Conservation (phyloP, 192 early-diverging fungal species). For the Mortierella antarctica region DNA sequence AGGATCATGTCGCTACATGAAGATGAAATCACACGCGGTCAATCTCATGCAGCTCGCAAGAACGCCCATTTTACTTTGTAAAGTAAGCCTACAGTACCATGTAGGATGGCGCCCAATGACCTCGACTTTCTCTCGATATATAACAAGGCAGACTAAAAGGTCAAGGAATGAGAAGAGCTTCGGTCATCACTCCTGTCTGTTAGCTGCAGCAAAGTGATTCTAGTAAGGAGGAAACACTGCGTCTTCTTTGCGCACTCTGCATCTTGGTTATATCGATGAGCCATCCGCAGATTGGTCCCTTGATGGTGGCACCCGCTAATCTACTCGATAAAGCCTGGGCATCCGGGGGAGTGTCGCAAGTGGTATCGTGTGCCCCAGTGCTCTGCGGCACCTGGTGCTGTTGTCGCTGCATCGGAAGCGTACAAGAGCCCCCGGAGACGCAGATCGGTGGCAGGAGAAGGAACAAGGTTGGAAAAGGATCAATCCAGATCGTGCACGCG, state of each 20-base stretch:
- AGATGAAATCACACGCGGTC: neutral
- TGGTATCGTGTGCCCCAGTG: too few relatives aligned
- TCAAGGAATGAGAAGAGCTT: neutral
- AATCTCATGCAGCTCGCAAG: neutral
- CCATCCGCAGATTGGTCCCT: slow-evolving; percentile 21
- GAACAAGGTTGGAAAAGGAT: too few relatives aligned
- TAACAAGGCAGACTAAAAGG: slow-evolving; percentile 12
- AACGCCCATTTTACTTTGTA: neutral
- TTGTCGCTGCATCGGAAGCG: too few relatives aligned
- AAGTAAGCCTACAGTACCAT: slow-evolving; percentile 10
- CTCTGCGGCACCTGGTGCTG: too few relatives aligned
- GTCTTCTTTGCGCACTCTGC: slow-evolving; percentile 4
- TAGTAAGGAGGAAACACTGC: neutral
- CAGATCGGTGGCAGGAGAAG: too few relatives aligned
- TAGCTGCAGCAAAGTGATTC: neutral
- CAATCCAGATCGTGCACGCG: too few relatives aligned
- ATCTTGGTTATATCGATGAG: slow-evolving; percentile 18
- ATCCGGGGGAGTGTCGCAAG: too few relatives aligned
- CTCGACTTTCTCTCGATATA: neutral
- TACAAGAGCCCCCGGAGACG: too few relatives aligned
- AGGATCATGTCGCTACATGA: slow-evolving; percentile 18
- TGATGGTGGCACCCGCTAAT: neutral
- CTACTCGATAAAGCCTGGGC: neutral
- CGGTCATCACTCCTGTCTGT: neutral
- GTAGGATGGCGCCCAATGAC: slow-evolving; percentile 23